phyloP scores from a whole-genome alignment of 2,329 filamentous ascomycete genomes.

The Fusarium concolor region DNA sequence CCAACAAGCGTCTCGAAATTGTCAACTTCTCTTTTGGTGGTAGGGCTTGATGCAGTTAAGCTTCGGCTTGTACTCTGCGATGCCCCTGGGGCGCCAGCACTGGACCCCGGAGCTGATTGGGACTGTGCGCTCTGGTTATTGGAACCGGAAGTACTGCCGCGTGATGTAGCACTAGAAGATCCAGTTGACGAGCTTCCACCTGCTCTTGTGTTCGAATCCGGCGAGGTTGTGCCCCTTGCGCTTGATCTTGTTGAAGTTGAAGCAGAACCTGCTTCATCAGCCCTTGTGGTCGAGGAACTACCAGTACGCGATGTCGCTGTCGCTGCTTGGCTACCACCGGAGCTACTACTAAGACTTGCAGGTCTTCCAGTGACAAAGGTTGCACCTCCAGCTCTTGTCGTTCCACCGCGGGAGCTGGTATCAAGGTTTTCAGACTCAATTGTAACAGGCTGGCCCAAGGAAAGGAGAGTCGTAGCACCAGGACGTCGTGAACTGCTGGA shows the following conservation, averaged over 20 bases:
- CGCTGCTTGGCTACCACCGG: too few relatives aligned
- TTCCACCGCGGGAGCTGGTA: fast-evolving
- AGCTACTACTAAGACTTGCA: fast-evolving
- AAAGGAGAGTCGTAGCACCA: neutral
- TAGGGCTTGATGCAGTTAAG: neutral
- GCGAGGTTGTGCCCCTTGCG: neutral
- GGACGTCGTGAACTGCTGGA: neutral
- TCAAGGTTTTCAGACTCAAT: neutral
- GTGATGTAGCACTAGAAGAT: fast-evolving
- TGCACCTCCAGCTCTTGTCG: too few relatives aligned
- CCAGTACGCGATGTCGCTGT: too few relatives aligned
- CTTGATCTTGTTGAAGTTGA: neutral
- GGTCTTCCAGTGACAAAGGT: neutral
- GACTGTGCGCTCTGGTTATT: neutral
- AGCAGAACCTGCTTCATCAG: neutral
- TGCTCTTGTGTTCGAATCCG: neutral
- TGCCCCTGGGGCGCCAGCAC: fast-evolving
- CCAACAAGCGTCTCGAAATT: neutral
- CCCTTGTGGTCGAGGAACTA: fast-evolving
- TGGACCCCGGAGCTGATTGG: neutral
- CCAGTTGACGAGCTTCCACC: neutral
- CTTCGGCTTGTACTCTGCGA: neutral
- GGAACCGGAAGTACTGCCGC: neutral
- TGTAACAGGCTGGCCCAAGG: neutral
- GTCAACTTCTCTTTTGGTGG: neutral